Evolutionary conservation across 2,329 filamentous ascomycete genomes (phyloP), one percentile per base, ranked within the genome.

Genomic region (Alternaria infectoria): DNA sequence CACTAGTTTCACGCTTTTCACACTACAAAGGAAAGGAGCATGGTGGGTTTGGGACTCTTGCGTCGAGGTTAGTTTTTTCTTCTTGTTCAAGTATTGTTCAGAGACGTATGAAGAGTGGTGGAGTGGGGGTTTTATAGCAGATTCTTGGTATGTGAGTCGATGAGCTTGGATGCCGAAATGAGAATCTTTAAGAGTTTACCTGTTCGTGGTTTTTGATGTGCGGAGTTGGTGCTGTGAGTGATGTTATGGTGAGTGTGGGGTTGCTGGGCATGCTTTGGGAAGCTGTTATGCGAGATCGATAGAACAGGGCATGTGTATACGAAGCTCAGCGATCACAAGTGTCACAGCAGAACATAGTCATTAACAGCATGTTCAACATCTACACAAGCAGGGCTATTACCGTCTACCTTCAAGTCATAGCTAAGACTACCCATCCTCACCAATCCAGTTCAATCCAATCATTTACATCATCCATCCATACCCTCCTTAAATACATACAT

Each of bases 291-390:
- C 15, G 8, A 4, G 4, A 4, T 36, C 10, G 4, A 36, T 36
- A 2, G 30, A 3, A 10, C 15, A 40, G 0, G 15, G 0, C 36
- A 17, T 6, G 36, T 0, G 0, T 40, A 40, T n/a, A 40, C 15
- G 15, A 3, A 0, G 36, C 4, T 40, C 3, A 17, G 0, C 0
- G 0, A 3, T 40, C 36, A 40, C 36, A 15, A 3, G n/a, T 0
- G 36, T 40, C 2, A 3, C 3, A 1, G 36, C 9, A 1, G 36
- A 17, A 40, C 36, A 6, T 3, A 17, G n/a, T 40, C 36, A 17
- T 40, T 40, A 40, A 17, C 8, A 40, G 36, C 9, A 1, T 40
- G 17, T 40, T 40, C 36, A 40, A 6, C 36, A 40, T 40, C 15
- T 40, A 40, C 36, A 40, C 15, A 40, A 40, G 36, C n/a, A 17